phyloP scores from a whole-genome alignment of 164 flowering plant species.

The Piper betle region DNA sequence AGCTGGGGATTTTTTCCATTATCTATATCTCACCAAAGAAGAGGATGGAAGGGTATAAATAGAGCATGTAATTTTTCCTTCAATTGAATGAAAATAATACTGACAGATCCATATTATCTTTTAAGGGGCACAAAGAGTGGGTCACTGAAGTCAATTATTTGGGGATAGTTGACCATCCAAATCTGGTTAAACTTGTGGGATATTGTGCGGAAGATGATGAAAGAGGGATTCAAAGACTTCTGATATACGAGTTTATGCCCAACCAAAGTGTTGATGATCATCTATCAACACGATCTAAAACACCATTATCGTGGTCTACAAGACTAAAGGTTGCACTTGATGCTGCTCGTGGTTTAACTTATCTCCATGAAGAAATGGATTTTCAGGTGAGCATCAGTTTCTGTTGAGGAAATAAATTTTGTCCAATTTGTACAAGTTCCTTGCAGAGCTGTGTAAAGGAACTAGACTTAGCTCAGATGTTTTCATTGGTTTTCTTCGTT shows the following conservation, averaged over 20 bases:
- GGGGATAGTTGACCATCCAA: slow-evolving; percentile 86
- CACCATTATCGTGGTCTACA: slow-evolving; percentile 62
- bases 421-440: neutral
- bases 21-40: too few species aligned
- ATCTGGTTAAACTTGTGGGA: slow-evolving; percentile 84
- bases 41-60: too few species aligned
- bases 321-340: slow-evolving; percentile 78
- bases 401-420: too few species aligned
- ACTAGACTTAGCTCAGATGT: neutral
- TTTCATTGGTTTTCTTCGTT: neutral
- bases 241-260: slow-evolving; percentile 80
- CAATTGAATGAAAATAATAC: neutral
- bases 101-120: slow-evolving; percentile 2
- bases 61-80: too few species aligned
- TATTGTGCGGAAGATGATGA: slow-evolving; percentile 94
- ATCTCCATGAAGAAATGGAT: slow-evolving; percentile 89
- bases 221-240: slow-evolving; percentile 84
- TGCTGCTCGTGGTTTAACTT: slow-evolving; percentile 81
- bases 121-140: slow-evolving; percentile 99
- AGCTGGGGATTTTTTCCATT: too few species aligned
- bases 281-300: slow-evolving; percentile 35
- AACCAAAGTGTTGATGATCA: slow-evolving; percentile 79
- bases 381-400: slow-evolving; percentile 48
- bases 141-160: slow-evolving; percentile 92
- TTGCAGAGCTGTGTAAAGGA: neutral